These are phyloP conservation scores for Tuber indicum DNA, from an alignment of 495 filamentous ascomycete genomes.

Conservation along the genomic window DNA sequence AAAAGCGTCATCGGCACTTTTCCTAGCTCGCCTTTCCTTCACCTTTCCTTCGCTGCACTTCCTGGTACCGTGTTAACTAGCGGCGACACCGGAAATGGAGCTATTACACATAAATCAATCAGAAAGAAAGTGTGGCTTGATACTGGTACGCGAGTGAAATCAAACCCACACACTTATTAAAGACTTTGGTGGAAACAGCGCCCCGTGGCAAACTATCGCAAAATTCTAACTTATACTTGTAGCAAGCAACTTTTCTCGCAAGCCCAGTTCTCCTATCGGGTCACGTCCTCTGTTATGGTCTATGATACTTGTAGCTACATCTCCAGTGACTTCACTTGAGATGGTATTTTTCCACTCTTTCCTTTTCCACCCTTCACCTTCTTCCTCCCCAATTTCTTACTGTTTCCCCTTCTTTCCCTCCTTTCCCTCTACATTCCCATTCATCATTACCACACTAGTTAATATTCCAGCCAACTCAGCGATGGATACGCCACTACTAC, in stretches of 20 bases:
- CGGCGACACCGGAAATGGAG: not conserved
- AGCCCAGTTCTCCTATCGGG: not conserved
- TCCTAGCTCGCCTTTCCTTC: conserved; percentile 23
- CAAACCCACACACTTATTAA: not conserved
- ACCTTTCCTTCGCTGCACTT: not conserved
- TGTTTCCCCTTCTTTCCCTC: not conserved
- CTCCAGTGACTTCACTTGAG: not conserved
- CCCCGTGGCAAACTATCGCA: not conserved
- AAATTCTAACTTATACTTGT: not conserved
- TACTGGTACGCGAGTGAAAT: not conserved
- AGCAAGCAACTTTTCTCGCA: not conserved
- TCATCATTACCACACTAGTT: not conserved
- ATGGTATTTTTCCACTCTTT: not conserved
- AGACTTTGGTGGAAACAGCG: not conserved
- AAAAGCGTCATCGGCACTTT: conserved; percentile 34
- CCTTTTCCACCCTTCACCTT: not conserved
- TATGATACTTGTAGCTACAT: not conserved
- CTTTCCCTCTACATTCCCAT: not conserved
- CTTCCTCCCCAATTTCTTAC: not conserved
- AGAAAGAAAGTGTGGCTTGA: not conserved
- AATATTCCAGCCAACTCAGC: not conserved
- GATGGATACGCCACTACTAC: not conserved
- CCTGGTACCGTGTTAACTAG: not conserved
- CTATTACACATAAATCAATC: not conserved
- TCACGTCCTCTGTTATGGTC: not conserved